Conservation (phyloP, 176 grass and related monocot genomes). For the Oropetium thomaeum region DNA sequence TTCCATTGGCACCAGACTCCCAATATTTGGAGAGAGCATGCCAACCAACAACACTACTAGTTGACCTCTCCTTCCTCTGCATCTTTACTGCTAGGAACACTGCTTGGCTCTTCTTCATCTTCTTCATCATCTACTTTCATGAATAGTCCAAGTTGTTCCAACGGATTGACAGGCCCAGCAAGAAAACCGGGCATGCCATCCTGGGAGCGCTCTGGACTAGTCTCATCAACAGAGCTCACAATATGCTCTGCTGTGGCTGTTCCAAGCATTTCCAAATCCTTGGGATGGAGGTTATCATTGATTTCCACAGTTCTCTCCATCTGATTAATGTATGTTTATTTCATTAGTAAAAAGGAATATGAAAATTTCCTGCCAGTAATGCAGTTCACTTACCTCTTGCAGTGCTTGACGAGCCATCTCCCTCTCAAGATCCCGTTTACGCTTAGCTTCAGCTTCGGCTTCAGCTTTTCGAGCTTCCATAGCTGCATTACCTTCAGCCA, state of each 20-base stretch:
- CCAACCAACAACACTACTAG: constrained; percentile 30
- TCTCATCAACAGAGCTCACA: constrained; percentile 71
- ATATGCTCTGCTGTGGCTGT: constrained; percentile 60
- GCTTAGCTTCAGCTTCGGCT: constrained; percentile 80
- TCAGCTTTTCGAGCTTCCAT: constrained; percentile 87
- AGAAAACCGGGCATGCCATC: constrained; percentile 65
- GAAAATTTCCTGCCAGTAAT: not conserved
- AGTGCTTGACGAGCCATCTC: constrained; percentile 81
- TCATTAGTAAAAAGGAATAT: constrained; percentile 6
- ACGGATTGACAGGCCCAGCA: constrained; percentile 54
- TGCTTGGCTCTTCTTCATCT: constrained; percentile 68
- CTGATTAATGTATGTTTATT: constrained; percentile 41
- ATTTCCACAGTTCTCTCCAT: constrained; percentile 89
- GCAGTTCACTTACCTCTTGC: constrained; percentile 62
- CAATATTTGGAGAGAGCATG: constrained; percentile 15
- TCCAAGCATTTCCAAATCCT: constrained; percentile 87
- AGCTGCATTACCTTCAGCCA: constrained; percentile 88
- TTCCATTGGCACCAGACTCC: not conserved
- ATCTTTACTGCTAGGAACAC: constrained; percentile 37
- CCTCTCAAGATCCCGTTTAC: constrained; percentile 78
- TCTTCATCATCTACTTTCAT: constrained; percentile 94
- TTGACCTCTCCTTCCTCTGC: constrained; percentile 68
- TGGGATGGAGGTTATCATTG: constrained; percentile 65
- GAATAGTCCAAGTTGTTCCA: constrained; percentile 87
- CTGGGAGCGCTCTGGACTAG: constrained; percentile 62